Evolutionary conservation across 805 yeast species (phyloP), one percentile per base, ranked within the genome.

Genomic region (Zygosaccharomyces kombuchaensis): DNA sequence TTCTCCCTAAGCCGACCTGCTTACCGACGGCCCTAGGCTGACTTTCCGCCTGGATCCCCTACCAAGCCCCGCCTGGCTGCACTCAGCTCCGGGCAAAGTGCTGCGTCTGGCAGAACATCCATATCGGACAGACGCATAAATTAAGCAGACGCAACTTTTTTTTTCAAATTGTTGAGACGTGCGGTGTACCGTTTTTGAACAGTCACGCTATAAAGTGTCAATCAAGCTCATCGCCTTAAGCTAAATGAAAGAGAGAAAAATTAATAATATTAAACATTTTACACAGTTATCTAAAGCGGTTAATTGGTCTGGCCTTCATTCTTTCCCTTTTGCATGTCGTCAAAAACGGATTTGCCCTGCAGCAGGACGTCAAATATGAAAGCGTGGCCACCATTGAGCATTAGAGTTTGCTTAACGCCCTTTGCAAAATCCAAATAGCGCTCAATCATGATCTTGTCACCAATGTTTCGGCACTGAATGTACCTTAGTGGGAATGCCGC

Each of bases 301-400:
- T 21, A 16, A 6, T 13, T 10, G 7, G 41, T 7, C 25, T 26
- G 9, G 21, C 30, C 31, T 34, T 35, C 30, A 3, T 35, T 29
- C 25, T 37, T 29, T 13, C 25, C 36, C 26, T 17, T 43, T 21
- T 54, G 51, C 45, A 54, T 40, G 17, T 57, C 57, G 39, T 76
- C 77, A 54, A 77, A 77, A 9, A 69, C 67, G 46, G 62, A 57
- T 44, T 76, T 77, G 49, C 76, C 77, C 41, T 76, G 74, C 16
- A 78, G 56, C 34, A 82, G 57, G 1, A 82, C 68, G 55, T 82
- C 88, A 55, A 82, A 71, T 9, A 78, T 71, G 43, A 75, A 76
- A 2, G 82, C 69, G 53, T 79, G 75, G 1, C 82, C 83, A 13
- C 84, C 82, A 54, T 82, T 82, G 27, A 77, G 53, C 13, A 65